Evolutionary conservation across 352 stramenopile genomes (phyloP), one percentile per base, ranked within the genome.

Genomic region (Globisporangium paddicum): DNA sequence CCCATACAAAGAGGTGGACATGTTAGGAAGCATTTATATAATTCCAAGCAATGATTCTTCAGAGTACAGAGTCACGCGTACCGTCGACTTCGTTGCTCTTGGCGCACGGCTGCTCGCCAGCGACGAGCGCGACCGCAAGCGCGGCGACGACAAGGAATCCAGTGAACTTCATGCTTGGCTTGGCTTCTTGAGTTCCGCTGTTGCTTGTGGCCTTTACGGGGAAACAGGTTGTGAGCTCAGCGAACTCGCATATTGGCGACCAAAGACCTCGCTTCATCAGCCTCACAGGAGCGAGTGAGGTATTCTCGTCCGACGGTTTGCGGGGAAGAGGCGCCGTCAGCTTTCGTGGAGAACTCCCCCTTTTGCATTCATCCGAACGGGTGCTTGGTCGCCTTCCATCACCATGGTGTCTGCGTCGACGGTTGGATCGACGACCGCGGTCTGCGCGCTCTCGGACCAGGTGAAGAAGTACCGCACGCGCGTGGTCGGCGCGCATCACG

Each of bases 391-490:
- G 2, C 14, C 37, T 21, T 42, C 14, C 40, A 46, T 16, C n/a
- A 8, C n/a, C 40, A 92, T 89, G 76, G 67, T 87, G 18, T 85
- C 75, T 1, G 71, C 69, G 18, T 79, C 73, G 35, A 89, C 72
- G 3, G 81, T 95, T 23, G 81, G 79, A 21, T 68, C 74, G 19
- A 87, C 72, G 8, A 93, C 82, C 2, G 64, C 75, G 13, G 75
- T 89, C 26, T 85, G 80, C 38, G 82, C 84, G 37, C 74, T 90
- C 13, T 87, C 82, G 11, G 85, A 93, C 60, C 79, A 95, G 45
- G 80, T 93, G 16, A 88, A 87, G 61, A 95, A 89, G 55, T 90
- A 93, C 44, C 79, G 79, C n/a, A 60, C 82, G 25, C 81, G 83
- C 9, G 60, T 79, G 14, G 74, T 93, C 10, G 63, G 72, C 9